Conservation (phyloP, 1,284 basidiomycete species). For the Apiotrichum siamense region DNA sequence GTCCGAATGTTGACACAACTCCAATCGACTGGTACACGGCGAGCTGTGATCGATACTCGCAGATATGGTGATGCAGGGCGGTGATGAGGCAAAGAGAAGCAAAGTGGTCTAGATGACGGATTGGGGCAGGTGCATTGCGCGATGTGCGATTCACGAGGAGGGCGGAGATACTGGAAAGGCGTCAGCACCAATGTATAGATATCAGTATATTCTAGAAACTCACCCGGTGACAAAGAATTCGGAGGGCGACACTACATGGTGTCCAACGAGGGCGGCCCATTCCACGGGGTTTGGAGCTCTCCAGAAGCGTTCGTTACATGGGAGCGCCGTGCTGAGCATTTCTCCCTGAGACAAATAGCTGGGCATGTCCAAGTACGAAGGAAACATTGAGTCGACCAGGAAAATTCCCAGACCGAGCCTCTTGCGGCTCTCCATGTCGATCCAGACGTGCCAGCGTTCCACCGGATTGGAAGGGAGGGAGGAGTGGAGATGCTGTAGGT, state of each 20-base stretch:
- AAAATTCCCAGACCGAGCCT: conserved; percentile 22
- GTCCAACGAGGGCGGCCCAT: conserved; percentile 19
- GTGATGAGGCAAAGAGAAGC: conserved; percentile 15
- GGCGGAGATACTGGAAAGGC: neutral
- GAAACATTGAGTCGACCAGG: conserved; percentile 17
- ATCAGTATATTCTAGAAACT: neutral
- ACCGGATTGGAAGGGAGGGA: neutral
- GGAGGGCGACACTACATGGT: conserved; percentile 13
- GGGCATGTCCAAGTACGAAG: conserved; percentile 12
- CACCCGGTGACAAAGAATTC: conserved; percentile 20
- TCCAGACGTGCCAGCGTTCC: conserved; percentile 21
- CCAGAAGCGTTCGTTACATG: conserved; percentile 24
- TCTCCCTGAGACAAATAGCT: conserved; percentile 22
- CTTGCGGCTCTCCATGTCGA: conserved; percentile 21
- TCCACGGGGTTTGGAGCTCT: conserved; percentile 15
- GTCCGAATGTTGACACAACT: neutral
- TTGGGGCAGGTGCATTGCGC: neutral
- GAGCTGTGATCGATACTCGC: conserved; percentile 21
- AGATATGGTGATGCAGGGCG: conserved; percentile 24
- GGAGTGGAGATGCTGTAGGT: conserved; percentile 1
- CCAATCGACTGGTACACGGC: conserved; percentile 10
- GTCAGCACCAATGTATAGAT: no score
- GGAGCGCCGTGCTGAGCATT: conserved; percentile 22
- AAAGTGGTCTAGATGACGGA: conserved; percentile 17
- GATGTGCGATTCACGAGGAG: conserved; percentile 2